Base-by-base conservation (phyloP, 768 basidiomycete species). In the Tulasnella sp. region DNA sequence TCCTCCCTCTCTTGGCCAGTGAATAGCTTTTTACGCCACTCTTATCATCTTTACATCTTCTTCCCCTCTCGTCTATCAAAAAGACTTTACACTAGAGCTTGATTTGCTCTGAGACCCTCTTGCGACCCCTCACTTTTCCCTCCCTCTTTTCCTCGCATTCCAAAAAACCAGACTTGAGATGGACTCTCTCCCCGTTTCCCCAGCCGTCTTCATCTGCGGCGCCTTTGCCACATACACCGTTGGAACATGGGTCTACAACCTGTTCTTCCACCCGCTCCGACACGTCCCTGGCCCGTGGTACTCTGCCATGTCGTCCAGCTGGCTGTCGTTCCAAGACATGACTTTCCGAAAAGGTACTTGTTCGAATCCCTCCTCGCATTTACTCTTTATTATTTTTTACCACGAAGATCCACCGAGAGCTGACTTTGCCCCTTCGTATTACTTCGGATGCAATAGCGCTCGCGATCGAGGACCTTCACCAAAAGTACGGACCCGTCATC, bases 241-340 rank as follows among this genome's bases (percentile, higher is more conserved):
- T 14, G 69, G 69, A 16, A 52, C 69, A 4, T 70, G 69, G 42
- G 29, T 39, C 8, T 70, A 70, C 52, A 70, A 70, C 36, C 32
- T 70, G 29, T 70, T 26, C 35, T 70, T 70, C 69, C 69, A 70
- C n/a, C 69, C 69, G 6, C 69, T 70, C 17, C 69, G 69, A 59
- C 41, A 70, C 29, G 37, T 70, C 0, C 69, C 69, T 19, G 69
- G 69, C 17, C 69, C 69, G 29, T 70, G 69, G 69, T 70, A 70
- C 47, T 22, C 69, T 19, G 69, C 69, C 7, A 70, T 70, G 16
- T 70, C 69, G 14, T 47, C 69, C n/a, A 52, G 16, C n/a, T 70
- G 47, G 42, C 14, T 70, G 40, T 44, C 42, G 8, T 70, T 70
- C 69, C 41, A 70, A 34, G 69, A 70, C 32, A 42, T 70, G 52